Percentiles rank a stretch among this genome's conserved stretches.
These are phyloP conservation scores for Anastatica hierochuntica DNA, from an alignment of 345 rosid species.

Conservation along the genomic window DNA sequence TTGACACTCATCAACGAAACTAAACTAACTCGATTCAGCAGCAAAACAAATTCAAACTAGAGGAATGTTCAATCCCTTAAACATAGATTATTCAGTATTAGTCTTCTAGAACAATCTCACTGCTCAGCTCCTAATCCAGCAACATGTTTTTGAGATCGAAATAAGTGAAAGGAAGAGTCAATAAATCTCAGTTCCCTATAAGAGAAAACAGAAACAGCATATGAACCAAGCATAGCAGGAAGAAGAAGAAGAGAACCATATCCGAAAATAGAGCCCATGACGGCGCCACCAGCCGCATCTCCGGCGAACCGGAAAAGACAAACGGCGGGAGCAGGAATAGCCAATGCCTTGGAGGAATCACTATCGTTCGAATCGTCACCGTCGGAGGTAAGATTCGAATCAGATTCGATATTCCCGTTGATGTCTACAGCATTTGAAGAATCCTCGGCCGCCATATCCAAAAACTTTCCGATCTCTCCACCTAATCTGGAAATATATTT, in stretches of 20 bases:
- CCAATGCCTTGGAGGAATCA: constrained; percentile 32
- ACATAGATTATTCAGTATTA: background rate
- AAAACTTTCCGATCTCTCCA: background rate
- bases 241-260: constrained; percentile 36
- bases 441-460: constrained; percentile 37
- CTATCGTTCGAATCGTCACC: constrained; percentile 15
- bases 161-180: background rate
- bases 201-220: background rate
- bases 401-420: constrained; percentile 11
- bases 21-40: background rate
- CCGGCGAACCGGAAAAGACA: constrained; percentile 65
- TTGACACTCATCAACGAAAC: background rate
- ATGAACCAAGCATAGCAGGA: background rate
- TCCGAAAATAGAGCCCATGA: constrained; percentile 83
- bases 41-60: too few relatives aligned
- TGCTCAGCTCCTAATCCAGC: too few relatives aligned
- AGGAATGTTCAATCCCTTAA: too few relatives aligned
- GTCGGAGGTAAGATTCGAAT: constrained; percentile 22
- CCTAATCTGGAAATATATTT: constrained; percentile 17
- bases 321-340: constrained; percentile 45
- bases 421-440: constrained; percentile 29
- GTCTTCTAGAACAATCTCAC: background rate
- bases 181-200: background rate
- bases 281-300: constrained; percentile 81
- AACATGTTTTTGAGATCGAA: background rate